Evolutionary conservation across 2,329 filamentous ascomycete species (phyloP).

Genomic region (Fonsecaea monophora): DNA sequence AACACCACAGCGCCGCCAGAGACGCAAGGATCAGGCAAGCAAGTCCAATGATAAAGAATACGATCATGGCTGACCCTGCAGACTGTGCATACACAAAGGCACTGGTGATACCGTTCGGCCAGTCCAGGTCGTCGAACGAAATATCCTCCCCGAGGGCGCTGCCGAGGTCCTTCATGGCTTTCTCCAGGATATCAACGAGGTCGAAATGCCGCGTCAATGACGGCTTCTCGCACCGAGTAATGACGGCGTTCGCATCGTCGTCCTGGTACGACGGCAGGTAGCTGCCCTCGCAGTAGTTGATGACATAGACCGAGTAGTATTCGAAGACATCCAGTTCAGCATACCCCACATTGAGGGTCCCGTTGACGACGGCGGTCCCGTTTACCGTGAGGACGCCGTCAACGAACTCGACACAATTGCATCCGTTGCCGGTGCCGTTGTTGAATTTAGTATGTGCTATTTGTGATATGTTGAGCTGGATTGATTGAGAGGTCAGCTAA

Average conservation of each 20-base stretch:
- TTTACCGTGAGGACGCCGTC: conserved; percentile 19
- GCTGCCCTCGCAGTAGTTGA: conserved; percentile 17
- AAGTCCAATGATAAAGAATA: conserved; percentile 20
- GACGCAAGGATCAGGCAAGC: conserved; percentile 4
- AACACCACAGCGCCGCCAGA: background rate
- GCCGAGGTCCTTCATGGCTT: conserved; percentile 4
- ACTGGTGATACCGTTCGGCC: conserved; percentile 15
- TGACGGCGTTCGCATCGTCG: background rate
- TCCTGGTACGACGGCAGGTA: conserved; percentile 14
- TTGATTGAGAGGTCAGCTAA: background rate
- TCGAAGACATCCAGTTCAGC: conserved; percentile 1
- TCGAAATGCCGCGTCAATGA: conserved; percentile 8
- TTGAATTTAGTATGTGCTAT: conserved; percentile 19
- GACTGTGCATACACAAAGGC: conserved; percentile 17
- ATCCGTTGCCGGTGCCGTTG: conserved; percentile 19
- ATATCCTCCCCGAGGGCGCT: background rate
- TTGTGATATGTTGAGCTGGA: conserved; percentile 16
- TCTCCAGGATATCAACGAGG: conserved; percentile 14
- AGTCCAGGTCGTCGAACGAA: conserved; percentile 13
- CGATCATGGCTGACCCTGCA: conserved; percentile 9
- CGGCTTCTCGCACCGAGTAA: conserved; percentile 12
- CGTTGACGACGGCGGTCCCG: conserved; percentile 3
- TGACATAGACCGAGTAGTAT: conserved; percentile 12
- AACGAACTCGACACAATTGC: conserved; percentile 19
- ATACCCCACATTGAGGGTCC: background rate